phyloP scores from a whole-genome alignment of 140 eudicot species.

The Oenanthe javanica region DNA sequence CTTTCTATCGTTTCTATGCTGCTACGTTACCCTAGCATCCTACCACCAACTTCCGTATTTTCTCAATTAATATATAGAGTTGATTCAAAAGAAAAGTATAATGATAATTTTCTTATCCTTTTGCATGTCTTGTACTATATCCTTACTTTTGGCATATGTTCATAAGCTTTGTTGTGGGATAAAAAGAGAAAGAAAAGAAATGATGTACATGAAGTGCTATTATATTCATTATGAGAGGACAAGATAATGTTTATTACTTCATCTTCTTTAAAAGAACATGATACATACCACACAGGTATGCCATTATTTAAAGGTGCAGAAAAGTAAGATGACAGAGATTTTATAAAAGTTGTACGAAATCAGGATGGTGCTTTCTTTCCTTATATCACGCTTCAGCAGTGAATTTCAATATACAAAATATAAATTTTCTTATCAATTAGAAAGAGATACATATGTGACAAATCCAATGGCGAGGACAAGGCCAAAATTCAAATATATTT shows the following conservation, averaged over 20 bases:
- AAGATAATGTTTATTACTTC: conserved; percentile 7
- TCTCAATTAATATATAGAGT: background rate
- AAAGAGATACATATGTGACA: background rate
- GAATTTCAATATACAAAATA: background rate
- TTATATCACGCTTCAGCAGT: background rate
- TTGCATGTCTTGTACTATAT: background rate
- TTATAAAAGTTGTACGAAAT: background rate
- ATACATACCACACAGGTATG: background rate
- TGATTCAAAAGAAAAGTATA: background rate
- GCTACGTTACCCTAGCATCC: background rate
- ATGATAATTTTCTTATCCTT: background rate
- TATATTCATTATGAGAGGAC: background rate
- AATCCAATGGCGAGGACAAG: background rate
- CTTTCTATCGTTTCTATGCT: background rate
- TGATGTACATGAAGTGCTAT: background rate
- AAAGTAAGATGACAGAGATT: conserved; percentile 3
- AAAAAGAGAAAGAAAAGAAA: background rate
- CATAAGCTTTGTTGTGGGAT: background rate
- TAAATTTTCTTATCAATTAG: background rate
- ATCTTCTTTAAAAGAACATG: background rate
- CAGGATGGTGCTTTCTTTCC: background rate
- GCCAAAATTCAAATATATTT: background rate
- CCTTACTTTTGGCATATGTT: background rate
- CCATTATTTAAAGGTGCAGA: conserved; percentile 5
- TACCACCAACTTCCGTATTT: background rate